Base-by-base conservation (phyloP, 73 alveolate species). In the Uronychia setigera region DNA sequence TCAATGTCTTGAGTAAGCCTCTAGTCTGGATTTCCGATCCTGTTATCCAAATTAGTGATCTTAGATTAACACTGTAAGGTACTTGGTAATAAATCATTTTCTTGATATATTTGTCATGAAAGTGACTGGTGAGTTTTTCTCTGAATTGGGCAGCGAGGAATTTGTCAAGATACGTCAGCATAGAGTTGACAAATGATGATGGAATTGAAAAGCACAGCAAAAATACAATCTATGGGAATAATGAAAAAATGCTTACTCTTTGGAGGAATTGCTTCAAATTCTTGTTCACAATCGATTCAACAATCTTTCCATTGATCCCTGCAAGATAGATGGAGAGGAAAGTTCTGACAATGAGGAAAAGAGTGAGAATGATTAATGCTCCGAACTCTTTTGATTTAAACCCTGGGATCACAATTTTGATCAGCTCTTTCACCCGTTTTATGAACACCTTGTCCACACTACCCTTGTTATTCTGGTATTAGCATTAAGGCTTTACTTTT, bases 1-100 rank as follows among this genome's bases (percentile, higher is more conserved):
- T 96, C 98, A 30, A 96, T 89, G 81, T 96, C 99, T 33, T 95
- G 94, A 1, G 98, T 95, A 32, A 96, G 87, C 74, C 98, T 85
- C 76, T 96, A 92, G 80, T 96, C 99, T n/a, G 99, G 98, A 85
- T 93, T 92, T 34, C 81, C 75, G 32, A 96, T 91, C 59, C 99
- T 85, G 77, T 81, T 82, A 81, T 96, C 99, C 60, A 96, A 87
- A 83, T 96, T 94, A 60, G 92, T 82, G 29, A 89, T 89, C 87
- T 83, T 74, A 5, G 27, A 1, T 35, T 14, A n/a, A 31, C n/a
- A 27, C 27, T 31, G 19, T 5, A n/a, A 58, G 83, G 30, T 59
- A 95, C 83, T 88, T 95, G 96, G 82, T 96, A 96, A 85, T 83
- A 96, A 82, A 93, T 87, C 97, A 95, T 90, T 78, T 96, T 97